Conservation (phyloP, 2,329 filamentous ascomycete species). For the Fusarium algeriense region DNA sequence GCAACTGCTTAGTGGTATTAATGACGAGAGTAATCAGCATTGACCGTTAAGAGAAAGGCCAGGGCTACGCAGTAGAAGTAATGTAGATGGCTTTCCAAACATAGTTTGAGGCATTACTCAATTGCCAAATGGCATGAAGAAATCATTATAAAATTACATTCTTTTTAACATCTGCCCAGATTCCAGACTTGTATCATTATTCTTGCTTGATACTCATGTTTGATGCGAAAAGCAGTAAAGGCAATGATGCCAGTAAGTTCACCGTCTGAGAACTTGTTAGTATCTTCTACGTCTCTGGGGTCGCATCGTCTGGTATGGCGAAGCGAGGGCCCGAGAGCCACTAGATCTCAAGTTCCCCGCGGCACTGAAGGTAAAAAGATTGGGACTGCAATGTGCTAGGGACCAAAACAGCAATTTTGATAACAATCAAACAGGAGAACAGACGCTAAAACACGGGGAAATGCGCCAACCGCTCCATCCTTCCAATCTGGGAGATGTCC, state of each 20-base stretch:
- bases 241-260: background rate
- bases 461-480: background rate
- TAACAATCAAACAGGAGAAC: background rate
- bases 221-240: too few species aligned
- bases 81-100: background rate
- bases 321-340: background rate
- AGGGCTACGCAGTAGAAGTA: background rate
- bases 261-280: background rate
- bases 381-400: background rate
- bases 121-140: background rate
- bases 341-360: background rate
- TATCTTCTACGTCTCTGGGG: background rate
- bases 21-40: background rate
- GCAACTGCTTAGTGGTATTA: background rate
- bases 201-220: too few species aligned
- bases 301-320: background rate
- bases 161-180: background rate
- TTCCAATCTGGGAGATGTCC: background rate
- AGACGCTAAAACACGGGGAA: conserved; percentile 10
- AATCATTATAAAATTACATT: background rate
- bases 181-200: background rate
- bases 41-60: background rate
- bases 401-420: background rate
- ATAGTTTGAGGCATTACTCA: background rate
- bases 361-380: background rate